These are phyloP conservation scores for Xylaria sp. DNA, from an alignment of 2,329 filamentous ascomycete species.

Conservation along the genomic window DNA sequence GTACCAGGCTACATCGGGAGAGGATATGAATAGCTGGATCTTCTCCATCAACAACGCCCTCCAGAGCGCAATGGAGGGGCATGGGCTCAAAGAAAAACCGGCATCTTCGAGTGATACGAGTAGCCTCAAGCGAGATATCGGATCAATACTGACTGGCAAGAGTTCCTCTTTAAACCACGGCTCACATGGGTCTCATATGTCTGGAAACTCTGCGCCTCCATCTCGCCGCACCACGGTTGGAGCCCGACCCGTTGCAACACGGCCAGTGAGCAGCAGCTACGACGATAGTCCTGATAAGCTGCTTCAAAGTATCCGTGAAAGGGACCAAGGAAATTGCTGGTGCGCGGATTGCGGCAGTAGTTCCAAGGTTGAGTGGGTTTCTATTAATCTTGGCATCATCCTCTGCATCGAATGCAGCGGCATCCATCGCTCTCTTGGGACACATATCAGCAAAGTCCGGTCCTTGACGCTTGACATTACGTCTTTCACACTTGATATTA, in stretches of 20 bases:
- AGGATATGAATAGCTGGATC: conserved; percentile 99
- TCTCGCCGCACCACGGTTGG: conserved; percentile 91
- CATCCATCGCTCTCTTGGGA: conserved; percentile 94
- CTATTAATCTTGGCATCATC: conserved; percentile 95
- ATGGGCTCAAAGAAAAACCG: conserved; percentile 67
- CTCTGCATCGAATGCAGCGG: conserved; percentile 98
- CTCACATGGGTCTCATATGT: conserved; percentile 64
- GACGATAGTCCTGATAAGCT: conserved; percentile 89
- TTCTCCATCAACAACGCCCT: conserved; percentile 95
- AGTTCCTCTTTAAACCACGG: conserved; percentile 73
- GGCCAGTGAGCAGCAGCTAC: conserved; percentile 75
- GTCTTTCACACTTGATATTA: conserved; percentile 96
- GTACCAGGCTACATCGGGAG: conserved; percentile 97
- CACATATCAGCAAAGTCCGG: conserved; percentile 96
- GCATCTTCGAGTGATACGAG: conserved; percentile 59
- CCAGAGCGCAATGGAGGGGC: conserved; percentile 93
- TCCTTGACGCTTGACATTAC: conserved; percentile 95
- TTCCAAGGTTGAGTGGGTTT: conserved; percentile 97
- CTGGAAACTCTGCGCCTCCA: conserved; percentile 66
- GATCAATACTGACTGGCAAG: conserved; percentile 92
- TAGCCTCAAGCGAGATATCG: conserved; percentile 84
- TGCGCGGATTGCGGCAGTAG: conserved; percentile 95
- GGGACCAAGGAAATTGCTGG: conserved; percentile 91
- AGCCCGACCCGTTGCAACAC: conserved; percentile 78
- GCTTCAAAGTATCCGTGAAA: conserved; percentile 86